phyloP scores from a whole-genome alignment of 108 stramenopile species.

The Pseudonitzschia delicatissima region DNA sequence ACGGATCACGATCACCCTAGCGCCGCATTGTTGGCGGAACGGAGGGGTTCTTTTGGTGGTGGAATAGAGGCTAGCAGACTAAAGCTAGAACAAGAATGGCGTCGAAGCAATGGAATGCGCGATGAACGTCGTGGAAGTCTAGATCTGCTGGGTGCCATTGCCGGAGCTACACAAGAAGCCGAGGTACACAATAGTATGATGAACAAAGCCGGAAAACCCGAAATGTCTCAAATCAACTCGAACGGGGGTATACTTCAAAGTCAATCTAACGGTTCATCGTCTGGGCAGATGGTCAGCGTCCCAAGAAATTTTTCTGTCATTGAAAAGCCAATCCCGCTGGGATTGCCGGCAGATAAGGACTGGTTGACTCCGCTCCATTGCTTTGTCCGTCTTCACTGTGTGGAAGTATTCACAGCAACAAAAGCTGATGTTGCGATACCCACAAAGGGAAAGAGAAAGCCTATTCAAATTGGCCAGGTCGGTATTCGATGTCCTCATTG shows the following conservation, averaged over 20 bases:
- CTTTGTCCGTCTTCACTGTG: constrained; percentile 75
- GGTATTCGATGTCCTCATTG: constrained; percentile 86
- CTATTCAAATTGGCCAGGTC: constrained; percentile 74
- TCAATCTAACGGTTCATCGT: neutral
- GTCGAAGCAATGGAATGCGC: neutral
- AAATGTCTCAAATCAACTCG: constrained; percentile 3
- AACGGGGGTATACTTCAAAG: neutral
- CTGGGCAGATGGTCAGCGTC: constrained; percentile 34
- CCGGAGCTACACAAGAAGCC: neutral
- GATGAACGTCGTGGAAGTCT: constrained; percentile 26
- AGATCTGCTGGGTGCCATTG: constrained; percentile 23
- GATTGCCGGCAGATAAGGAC: constrained; percentile 63
- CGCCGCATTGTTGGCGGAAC: no score
- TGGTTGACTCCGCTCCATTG: constrained; percentile 85
- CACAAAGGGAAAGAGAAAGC: constrained; percentile 76
- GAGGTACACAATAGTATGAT: neutral
- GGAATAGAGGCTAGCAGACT: neutral
- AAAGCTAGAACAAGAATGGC: neutral
- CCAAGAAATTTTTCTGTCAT: constrained; percentile 36
- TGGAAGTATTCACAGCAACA: constrained; percentile 74
- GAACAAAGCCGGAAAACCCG: neutral
- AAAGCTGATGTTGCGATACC: constrained; percentile 69
- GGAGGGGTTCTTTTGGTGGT: no score
- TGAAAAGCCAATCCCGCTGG: constrained; percentile 49
- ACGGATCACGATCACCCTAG: no score